Conservation (phyloP, 352 stramenopile genomes). For the Phytophthora colocasiae region DNA sequence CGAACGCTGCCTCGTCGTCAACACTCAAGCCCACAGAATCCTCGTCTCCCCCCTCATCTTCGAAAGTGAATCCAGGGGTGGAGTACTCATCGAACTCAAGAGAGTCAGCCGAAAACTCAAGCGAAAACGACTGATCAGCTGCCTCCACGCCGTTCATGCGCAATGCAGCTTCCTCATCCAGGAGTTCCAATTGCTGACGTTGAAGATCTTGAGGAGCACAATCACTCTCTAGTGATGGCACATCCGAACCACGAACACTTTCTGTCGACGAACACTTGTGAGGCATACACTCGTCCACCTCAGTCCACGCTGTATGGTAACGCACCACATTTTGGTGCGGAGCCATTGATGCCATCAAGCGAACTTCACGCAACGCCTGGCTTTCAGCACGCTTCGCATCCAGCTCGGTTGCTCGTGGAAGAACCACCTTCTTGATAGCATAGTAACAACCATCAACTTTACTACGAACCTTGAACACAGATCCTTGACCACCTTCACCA, state of each 20-base stretch:
- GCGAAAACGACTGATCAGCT: conserved; percentile 59
- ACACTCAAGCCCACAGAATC: conserved; percentile 43
- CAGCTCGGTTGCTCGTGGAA: conserved; percentile 50
- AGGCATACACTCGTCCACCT: conserved; percentile 51
- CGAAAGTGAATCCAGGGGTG: conserved; percentile 64
- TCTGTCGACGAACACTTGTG: conserved; percentile 36
- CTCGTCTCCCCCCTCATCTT: conserved; percentile 51
- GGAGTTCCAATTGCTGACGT: conserved; percentile 37
- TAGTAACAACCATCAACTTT: conserved; percentile 77
- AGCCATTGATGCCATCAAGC: conserved; percentile 76
- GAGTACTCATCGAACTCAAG: conserved; percentile 69
- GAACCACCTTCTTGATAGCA: conserved; percentile 79
- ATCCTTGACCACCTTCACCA: conserved; percentile 76
- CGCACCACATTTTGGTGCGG: conserved; percentile 79
- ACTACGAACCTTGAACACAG: conserved; percentile 79
- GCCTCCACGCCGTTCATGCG: conserved; percentile 26
- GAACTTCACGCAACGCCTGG: conserved; percentile 77
- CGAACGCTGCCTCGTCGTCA: conserved; percentile 38
- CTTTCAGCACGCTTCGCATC: conserved; percentile 52
- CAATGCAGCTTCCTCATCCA: conserved; percentile 42
- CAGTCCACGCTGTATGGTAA: conserved; percentile 85
- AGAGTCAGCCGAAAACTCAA: conserved; percentile 56
- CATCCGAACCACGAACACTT: conserved; percentile 49
- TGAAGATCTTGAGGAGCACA: conserved; percentile 26
- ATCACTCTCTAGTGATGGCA: conserved; percentile 34